These are phyloP conservation scores for Rickenella mellea DNA, from an alignment of 768 basidiomycete species.

Conservation along the genomic window DNA sequence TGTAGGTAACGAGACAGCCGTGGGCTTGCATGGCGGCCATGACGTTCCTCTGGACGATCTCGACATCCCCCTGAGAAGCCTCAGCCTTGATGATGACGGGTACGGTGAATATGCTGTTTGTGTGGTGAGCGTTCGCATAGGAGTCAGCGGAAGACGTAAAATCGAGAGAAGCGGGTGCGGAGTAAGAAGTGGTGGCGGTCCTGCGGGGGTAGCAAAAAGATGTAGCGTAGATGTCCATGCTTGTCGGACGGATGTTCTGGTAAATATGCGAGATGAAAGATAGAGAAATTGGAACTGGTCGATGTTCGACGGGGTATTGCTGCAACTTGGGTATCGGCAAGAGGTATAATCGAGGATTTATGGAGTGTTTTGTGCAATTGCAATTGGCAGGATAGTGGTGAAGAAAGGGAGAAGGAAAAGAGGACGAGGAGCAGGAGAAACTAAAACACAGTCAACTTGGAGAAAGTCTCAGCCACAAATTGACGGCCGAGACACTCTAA, in stretches of 20 bases:
- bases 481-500: too few species aligned
- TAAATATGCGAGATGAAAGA: conserved; percentile 15
- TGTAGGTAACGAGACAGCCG: conserved; percentile 77
- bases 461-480: not conserved
- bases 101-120: conserved; percentile 34
- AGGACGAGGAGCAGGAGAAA: conserved; percentile 1
- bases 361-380: conserved; percentile 21
- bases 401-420: conserved; percentile 13
- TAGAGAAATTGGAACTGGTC: conserved; percentile 24
- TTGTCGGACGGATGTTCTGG: conserved; percentile 8
- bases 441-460: not conserved
- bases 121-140: conserved; percentile 22
- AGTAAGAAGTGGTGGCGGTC: conserved; percentile 59
- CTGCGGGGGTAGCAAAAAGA: conserved; percentile 89
- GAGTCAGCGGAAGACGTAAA: conserved; percentile 24
- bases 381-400: conserved; percentile 20
- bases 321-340: conserved; percentile 44
- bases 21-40: conserved; percentile 74
- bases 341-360: conserved; percentile 42
- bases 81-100: conserved; percentile 18
- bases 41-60: conserved; percentile 71
- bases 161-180: conserved; percentile 45
- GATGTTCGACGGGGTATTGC: conserved; percentile 25
- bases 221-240: conserved; percentile 92
- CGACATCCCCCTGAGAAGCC: conserved; percentile 42